Evolutionary conservation across 2,329 filamentous ascomycete genomes (phyloP), one percentile per base, ranked within the genome.

Genomic region (Scedosporium minutisporum): DNA sequence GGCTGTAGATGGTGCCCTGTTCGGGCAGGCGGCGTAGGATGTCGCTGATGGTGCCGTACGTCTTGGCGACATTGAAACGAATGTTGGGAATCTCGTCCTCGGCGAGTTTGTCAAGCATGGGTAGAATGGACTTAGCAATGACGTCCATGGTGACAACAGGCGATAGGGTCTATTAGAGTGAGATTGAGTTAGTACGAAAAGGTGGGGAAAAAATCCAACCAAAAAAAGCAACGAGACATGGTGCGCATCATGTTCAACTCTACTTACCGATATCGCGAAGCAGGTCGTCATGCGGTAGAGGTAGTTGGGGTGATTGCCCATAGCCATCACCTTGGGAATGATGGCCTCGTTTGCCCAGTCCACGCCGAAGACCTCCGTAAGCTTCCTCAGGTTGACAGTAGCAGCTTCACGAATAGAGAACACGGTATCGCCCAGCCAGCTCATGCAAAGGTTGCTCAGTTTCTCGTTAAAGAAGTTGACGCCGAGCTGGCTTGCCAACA

Each of bases 271-370:
- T 68, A 99, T 96, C 65, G 95, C 95, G 75, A 99, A 99, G 79
- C 93, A 97, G n/a, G 95, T 99, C 9, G 95, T 99, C 95, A 99
- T 99, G 74, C 95, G 86, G 83, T 99, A 99, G 61, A 99, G 88
- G 75, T 99, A 99, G 80, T 99, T 99, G 65, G 93, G 91, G 75
- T 99, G 95, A 72, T 91, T 90, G 64, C 95, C 95, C 95, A 99
- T 97, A 44, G 90, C 90, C 84, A 96, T 95, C 67, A 99, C 95
- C 81, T 97, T 97, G 65, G 95, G 95, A 69, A 99, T 96, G 71
- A 99, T 99, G 57, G 93, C 92, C 73, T 93, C 90, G 75, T 89
- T 96, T 53, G 95, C 93, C 95, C 95, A 99, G 66, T 96, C 92
- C 16, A 97, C 93, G 58, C 95, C 95, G 73, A 99, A 99, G 0